phyloP scores from a whole-genome alignment of 177 flowering plant genomes.

The Vitis hybrid region DNA sequence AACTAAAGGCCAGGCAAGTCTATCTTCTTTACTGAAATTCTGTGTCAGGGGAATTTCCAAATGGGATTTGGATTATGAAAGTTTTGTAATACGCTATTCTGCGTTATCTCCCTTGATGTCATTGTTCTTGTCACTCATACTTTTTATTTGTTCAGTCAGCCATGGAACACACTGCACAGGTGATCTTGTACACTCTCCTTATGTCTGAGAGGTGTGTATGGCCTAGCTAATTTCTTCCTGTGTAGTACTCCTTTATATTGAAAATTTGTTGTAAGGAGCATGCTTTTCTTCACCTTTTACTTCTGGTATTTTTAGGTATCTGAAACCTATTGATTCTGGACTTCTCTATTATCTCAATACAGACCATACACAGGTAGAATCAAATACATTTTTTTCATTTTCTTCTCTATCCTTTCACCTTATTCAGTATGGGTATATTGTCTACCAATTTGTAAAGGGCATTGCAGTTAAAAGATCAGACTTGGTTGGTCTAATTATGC shows the following conservation, averaged over 20 bases:
- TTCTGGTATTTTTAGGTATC: slow-evolving; percentile 50
- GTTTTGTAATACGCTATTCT: background rate
- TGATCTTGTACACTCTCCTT: slow-evolving; percentile 84
- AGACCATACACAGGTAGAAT: slow-evolving; percentile 80
- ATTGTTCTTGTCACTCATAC: slow-evolving; percentile 5
- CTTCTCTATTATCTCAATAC: slow-evolving; percentile 91
- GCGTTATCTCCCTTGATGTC: background rate
- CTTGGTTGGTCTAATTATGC: slow-evolving; percentile 87
- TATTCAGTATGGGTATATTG: background rate
- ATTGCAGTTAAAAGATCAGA: slow-evolving; percentile 73
- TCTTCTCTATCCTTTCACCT: background rate
- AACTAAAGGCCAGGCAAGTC: slow-evolving; percentile 88
- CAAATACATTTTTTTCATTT: background rate
- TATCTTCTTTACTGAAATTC: background rate
- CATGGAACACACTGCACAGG: slow-evolving; percentile 92
- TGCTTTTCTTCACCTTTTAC: slow-evolving; percentile 10
- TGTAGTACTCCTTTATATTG: slow-evolving; percentile 1
- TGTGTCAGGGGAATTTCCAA: background rate
- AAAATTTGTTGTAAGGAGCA: background rate
- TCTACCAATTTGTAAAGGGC: slow-evolving; percentile 46
- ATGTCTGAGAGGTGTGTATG: slow-evolving; percentile 87
- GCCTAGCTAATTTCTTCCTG: background rate
- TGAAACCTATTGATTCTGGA: slow-evolving; percentile 66
- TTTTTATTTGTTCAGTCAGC: slow-evolving; percentile 58
- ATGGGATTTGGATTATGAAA: background rate